phyloP scores from a whole-genome alignment of 73 alveolate species.

The Paramecium octaurelia region DNA sequence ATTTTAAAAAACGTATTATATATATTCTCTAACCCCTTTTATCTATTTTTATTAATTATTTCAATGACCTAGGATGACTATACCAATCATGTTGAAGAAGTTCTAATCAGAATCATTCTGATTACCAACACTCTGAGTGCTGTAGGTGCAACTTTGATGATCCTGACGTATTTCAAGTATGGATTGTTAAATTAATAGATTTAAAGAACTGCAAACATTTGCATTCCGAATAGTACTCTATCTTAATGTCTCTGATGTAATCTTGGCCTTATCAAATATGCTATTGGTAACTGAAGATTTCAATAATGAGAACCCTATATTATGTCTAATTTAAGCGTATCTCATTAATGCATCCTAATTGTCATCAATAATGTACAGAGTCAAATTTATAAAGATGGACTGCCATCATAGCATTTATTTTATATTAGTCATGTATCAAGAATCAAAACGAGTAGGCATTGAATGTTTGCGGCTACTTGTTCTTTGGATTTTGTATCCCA shows the following conservation, averaged over 20 bases:
- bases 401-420: background rate
- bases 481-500: background rate
- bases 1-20: background rate
- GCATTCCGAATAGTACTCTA: background rate
- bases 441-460: background rate
- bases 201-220: background rate
- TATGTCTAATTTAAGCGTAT: background rate
- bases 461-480: background rate
- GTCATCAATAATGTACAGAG: background rate
- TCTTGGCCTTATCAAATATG: background rate
- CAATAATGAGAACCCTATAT: background rate
- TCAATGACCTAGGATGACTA: background rate
- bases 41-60: background rate
- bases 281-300: background rate
- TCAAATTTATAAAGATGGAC: background rate
- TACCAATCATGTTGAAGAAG: background rate
- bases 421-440: background rate
- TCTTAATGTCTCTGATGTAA: background rate
- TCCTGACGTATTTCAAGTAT: background rate
- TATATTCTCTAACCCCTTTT: background rate
- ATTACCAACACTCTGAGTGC: background rate
- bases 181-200: background rate
- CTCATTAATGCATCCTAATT: background rate
- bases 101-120: background rate
- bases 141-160: background rate